Evolutionary conservation across 2,329 filamentous ascomycete genomes (phyloP).

Genomic region (Neonectria neomacrospora): DNA sequence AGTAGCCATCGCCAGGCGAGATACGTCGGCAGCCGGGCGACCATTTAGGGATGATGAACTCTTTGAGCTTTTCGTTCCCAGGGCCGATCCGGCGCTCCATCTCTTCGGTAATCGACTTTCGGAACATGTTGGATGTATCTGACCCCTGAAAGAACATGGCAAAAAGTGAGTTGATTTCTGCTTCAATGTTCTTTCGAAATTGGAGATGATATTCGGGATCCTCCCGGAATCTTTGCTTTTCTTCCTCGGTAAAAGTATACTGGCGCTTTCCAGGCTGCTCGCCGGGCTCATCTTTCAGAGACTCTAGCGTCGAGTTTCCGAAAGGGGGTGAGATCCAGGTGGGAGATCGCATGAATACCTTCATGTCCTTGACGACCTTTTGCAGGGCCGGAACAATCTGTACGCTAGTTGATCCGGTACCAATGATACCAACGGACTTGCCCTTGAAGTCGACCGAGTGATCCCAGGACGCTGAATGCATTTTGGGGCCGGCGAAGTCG

Average conservation of each 20-base stretch:
- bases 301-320: conserved; percentile 44
- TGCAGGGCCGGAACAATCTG: conserved; percentile 61
- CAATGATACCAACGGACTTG: conserved; percentile 60
- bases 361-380: conserved; percentile 42
- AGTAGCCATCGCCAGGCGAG: conserved; percentile 56
- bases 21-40: conserved; percentile 56
- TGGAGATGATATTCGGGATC: conserved; percentile 54
- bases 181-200: conserved; percentile 57
- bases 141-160: conserved; percentile 56
- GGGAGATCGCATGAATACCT: conserved; percentile 46
- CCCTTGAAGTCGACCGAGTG: conserved; percentile 42
- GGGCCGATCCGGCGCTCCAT: conserved; percentile 56
- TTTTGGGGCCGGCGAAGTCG: conserved; percentile 60
- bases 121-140: conserved; percentile 52
- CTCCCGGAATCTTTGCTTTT: conserved; percentile 52
- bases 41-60: conserved; percentile 55
- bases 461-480: conserved; percentile 64
- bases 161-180: conserved; percentile 55
- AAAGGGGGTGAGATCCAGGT: conserved; percentile 45
- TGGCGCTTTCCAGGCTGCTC: conserved; percentile 51
- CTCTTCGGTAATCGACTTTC: conserved; percentile 54
- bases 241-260: conserved; percentile 53
- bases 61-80: conserved; percentile 54
- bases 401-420: conserved; percentile 62
- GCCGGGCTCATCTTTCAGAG: conserved; percentile 43